Percentiles rank a stretch among this genome's conserved stretches.
Evolutionary conservation across 78 protist genomes (phyloP).

Genomic region (Dictyostelium citrinum): DNA sequence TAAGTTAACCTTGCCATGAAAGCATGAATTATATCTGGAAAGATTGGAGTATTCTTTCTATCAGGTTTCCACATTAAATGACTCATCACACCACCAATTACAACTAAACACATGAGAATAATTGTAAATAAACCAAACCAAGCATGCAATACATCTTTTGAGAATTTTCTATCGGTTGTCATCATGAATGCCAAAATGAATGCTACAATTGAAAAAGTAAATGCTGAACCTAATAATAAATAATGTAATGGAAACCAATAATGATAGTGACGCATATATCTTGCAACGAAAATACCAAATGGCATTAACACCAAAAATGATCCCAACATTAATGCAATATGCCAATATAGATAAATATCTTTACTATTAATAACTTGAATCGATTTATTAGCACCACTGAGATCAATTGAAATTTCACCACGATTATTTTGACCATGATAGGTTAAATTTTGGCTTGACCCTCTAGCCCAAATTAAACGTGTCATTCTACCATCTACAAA

Average conservation of each 20-base stretch:
- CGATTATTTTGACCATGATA: constrained; percentile 13
- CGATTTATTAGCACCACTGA: not conserved
- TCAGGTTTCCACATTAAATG: constrained; percentile 23
- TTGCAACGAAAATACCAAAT: constrained; percentile 50
- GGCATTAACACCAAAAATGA: constrained; percentile 56
- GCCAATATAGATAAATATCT: not conserved
- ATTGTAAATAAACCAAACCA: constrained; percentile 21
- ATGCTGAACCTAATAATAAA: not conserved
- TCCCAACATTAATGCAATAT: constrained; percentile 12
- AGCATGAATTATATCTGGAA: constrained; percentile 36
- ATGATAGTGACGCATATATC: constrained; percentile 24
- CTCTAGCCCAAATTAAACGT: constrained; percentile 33
- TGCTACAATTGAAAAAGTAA: not conserved
- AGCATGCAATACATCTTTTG: not conserved
- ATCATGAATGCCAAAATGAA: not conserved
- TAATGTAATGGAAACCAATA: constrained; percentile 65
- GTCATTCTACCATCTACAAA: not conserved
- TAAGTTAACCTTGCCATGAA: not conserved
- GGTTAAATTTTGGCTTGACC: not conserved
- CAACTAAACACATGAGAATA: not conserved
- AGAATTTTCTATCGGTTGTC: not conserved
- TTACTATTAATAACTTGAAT: not conserved
- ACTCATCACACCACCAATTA: constrained; percentile 1
- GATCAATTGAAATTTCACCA: not conserved
- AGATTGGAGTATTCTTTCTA: constrained; percentile 22